Conservation (phyloP, 129 eudicot genomes). For the Artemisia annua region DNA sequence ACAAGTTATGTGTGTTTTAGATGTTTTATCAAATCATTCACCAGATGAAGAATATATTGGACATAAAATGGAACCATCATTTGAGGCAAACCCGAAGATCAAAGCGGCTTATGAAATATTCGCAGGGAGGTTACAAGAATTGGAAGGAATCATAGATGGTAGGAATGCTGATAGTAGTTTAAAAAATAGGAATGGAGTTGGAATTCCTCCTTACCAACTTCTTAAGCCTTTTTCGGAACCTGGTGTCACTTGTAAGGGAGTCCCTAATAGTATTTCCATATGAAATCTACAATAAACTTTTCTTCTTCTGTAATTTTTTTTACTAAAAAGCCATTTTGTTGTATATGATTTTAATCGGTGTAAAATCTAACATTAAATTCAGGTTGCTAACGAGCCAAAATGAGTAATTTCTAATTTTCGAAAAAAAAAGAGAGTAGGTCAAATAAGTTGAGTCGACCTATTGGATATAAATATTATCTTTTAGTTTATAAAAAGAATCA, state of each 20-base stretch:
- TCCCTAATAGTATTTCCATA: neutral
- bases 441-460: no score
- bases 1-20: neutral
- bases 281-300: no score
- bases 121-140: neutral
- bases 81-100: neutral
- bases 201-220: neutral
- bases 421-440: no score
- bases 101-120: neutral
- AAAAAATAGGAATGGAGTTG: neutral
- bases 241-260: constrained; percentile 38
- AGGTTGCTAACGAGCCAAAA: no score
- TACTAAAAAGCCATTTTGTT: no score
- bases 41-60: constrained; percentile 1
- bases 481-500: no score
- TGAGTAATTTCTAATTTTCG: no score
- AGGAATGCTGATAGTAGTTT: neutral
- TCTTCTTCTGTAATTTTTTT: no score
- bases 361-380: no score
- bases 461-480: no score
- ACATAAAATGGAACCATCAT: neutral
- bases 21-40: neutral
- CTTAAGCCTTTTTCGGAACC: constrained; percentile 36
- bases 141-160: neutral
- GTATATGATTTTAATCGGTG: no score